These are phyloP conservation scores for Kalmusia sp. DNA, from an alignment of 2,329 filamentous ascomycete genomes.

Conservation along the genomic window DNA sequence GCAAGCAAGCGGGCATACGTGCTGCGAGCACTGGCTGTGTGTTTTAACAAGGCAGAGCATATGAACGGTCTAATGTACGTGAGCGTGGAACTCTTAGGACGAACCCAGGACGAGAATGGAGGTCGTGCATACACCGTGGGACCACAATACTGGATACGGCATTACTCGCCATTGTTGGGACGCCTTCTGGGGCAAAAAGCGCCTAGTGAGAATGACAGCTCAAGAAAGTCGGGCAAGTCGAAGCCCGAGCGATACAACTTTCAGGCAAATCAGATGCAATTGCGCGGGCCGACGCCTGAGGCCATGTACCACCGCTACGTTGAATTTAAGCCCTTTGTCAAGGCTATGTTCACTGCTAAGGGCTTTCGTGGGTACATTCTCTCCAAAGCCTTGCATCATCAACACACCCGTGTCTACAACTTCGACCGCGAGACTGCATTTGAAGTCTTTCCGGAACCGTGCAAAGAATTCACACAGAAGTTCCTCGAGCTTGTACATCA, in stretches of 20 bases:
- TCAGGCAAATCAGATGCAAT: slow-evolving; percentile 89
- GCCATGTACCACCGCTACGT: slow-evolving; percentile 90
- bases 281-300: slow-evolving; percentile 80
- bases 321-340: slow-evolving; percentile 89
- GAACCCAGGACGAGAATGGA: slow-evolving; percentile 69
- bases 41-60: slow-evolving; percentile 67
- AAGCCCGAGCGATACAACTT: slow-evolving; percentile 81
- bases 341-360: slow-evolving; percentile 81
- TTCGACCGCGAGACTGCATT: slow-evolving; percentile 79
- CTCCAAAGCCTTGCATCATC: slow-evolving; percentile 86
- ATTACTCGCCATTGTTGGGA: slow-evolving; percentile 89
- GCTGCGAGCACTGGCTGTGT: slow-evolving; percentile 70
- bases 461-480: slow-evolving; percentile 73
- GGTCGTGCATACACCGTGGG: slow-evolving; percentile 80
- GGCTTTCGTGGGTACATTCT: slow-evolving; percentile 81
- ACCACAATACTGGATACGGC: slow-evolving; percentile 78
- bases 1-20: slow-evolving; percentile 88
- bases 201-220: slow-evolving; percentile 48
- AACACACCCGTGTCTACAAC: slow-evolving; percentile 89
- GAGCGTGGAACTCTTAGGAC: slow-evolving; percentile 79
- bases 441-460: slow-evolving; percentile 71
- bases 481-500: slow-evolving; percentile 88
- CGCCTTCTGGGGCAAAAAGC: slow-evolving; percentile 73
- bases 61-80: slow-evolving; percentile 75
- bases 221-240: slow-evolving; percentile 49